Evolutionary conservation across 768 basidiomycete species (phyloP).

Genomic region (Pulveroboletus sp.): DNA sequence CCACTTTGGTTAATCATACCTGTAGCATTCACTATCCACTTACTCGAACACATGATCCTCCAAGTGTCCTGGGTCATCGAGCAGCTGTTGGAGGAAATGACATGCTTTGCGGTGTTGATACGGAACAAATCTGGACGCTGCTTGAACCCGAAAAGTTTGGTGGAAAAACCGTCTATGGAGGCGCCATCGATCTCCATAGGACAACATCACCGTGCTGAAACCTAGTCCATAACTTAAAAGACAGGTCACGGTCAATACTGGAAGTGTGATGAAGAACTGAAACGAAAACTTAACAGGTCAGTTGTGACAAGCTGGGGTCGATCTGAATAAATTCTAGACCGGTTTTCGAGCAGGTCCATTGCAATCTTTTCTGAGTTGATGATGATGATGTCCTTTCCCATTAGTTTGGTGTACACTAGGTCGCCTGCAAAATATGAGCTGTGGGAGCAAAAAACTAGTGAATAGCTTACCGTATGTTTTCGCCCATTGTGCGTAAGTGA

Average conservation of each 20-base stretch:
- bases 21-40: not conserved
- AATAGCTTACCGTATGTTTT: not conserved
- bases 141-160: too few relatives aligned
- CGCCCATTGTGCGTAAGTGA: not conserved
- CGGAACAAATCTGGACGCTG: not conserved
- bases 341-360: slow-evolving; percentile 5
- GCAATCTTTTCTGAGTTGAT: slow-evolving; percentile 10
- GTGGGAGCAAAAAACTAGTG: not conserved
- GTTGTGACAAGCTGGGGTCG: not conserved
- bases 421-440: not conserved
- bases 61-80: not conserved
- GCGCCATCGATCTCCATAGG: too few relatives aligned
- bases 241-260: not conserved
- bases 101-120: not conserved
- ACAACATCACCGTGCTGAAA: not conserved
- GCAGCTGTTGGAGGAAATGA: not conserved
- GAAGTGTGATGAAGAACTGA: not conserved
- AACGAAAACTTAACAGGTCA: not conserved
- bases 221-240: not conserved
- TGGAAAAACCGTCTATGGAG: too few relatives aligned
- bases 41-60: not conserved
- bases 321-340: slow-evolving; percentile 7
- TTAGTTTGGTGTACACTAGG: not conserved
- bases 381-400: slow-evolving; percentile 10
- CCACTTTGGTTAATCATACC: too few relatives aligned